A percentile compares a stretch with the other conserved stretches of the same genome.
Conservation (phyloP, 2,329 filamentous ascomycete genomes). For the Fusarium sp. region DNA sequence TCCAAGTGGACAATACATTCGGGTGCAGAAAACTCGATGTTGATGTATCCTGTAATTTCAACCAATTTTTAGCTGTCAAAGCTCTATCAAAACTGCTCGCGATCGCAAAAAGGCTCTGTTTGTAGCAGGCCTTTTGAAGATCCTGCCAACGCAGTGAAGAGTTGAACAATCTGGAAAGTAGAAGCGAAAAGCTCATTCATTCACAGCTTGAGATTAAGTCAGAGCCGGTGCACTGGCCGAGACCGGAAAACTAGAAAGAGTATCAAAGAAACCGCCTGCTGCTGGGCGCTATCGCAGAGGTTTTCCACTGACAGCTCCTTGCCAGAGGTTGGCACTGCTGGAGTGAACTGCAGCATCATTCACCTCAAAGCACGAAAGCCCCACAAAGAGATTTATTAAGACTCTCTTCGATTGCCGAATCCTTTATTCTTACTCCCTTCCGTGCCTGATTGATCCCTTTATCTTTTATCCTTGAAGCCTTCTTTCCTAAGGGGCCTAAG, state of each 20-base stretch:
- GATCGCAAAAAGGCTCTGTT: constrained; percentile 42
- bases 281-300: constrained; percentile 11
- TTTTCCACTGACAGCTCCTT: constrained; percentile 18
- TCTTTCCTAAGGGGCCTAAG: not conserved
- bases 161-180: constrained; percentile 18
- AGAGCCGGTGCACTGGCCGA: not conserved
- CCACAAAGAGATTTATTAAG: constrained; percentile 4
- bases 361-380: constrained; percentile 4
- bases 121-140: constrained; percentile 43
- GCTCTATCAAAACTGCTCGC: constrained; percentile 34
- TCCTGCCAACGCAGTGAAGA: constrained; percentile 36
- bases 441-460: not conserved
- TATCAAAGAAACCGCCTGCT: constrained; percentile 1
- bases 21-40: not conserved
- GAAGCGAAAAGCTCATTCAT: constrained; percentile 9
- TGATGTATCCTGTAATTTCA: constrained; percentile 10
- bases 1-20: constrained; percentile 27
- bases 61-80: constrained; percentile 10
- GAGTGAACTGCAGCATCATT: constrained; percentile 7
- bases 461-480: not conserved
- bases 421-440: not conserved
- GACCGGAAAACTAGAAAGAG: not conserved
- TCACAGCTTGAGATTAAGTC: not conserved
- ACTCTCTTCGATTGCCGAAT: not conserved
- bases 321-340: constrained; percentile 39